Evolutionary conservation across 2,329 filamentous ascomycete genomes (phyloP).

Genomic region (Hypoxylon sp.): DNA sequence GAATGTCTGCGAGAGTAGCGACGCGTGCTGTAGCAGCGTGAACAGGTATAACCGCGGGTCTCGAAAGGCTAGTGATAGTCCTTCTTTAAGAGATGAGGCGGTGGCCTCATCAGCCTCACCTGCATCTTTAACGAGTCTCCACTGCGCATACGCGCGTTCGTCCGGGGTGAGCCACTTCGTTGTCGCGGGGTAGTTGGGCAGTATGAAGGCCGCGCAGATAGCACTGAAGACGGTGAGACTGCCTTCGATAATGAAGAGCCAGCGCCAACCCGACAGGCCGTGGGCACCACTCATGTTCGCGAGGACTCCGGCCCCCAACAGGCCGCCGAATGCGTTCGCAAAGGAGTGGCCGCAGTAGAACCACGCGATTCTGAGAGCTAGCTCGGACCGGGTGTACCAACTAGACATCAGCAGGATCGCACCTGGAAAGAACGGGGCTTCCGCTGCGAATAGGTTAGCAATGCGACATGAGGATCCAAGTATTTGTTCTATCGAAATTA

Average conservation of each 20-base stretch:
- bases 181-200: conserved; percentile 69
- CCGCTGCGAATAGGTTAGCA: conserved; percentile 50
- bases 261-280: conserved; percentile 59
- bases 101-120: conserved; percentile 61
- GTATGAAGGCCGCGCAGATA: conserved; percentile 54
- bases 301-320: conserved; percentile 66
- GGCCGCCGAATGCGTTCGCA: conserved; percentile 66
- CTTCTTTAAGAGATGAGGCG: conserved; percentile 59
- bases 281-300: conserved; percentile 58
- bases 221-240: conserved; percentile 59
- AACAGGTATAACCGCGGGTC: conserved; percentile 69
- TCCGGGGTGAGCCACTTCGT: conserved; percentile 67
- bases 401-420: conserved; percentile 64
- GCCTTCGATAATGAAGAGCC: conserved; percentile 60
- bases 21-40: conserved; percentile 68
- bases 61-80: conserved; percentile 63
- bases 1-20: conserved; percentile 68
- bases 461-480: background rate
- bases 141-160: conserved; percentile 68
- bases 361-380: conserved; percentile 63
- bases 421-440: conserved; percentile 68
- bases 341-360: conserved; percentile 64
- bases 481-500: background rate
- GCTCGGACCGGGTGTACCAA: conserved; percentile 62
- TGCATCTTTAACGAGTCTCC: conserved; percentile 65